Base-by-base conservation (phyloP, 1,139 yeast genomes). In the Lipomyces yarrowii region DNA sequence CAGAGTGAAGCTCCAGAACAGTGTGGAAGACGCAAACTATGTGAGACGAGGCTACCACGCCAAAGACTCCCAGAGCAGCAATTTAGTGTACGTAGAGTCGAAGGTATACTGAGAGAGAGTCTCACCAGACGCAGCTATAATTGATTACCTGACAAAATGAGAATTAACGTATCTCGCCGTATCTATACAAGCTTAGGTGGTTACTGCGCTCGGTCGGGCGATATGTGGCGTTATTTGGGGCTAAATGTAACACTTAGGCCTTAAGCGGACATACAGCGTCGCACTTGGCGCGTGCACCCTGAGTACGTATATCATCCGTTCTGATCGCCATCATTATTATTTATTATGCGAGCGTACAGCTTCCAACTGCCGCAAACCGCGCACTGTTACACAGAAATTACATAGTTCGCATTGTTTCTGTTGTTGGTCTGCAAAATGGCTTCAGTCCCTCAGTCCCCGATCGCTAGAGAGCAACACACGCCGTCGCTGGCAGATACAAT, bases 401-500 rank as follows among this genome's bases (percentile, higher is more conserved):
- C 18, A n/a, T 42, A 42, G 8, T 13, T 42, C 18, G 8, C 48
- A 42, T 5, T n/a, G n/a, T 42, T 42, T 42, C 23, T 42, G 21
- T n/a, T 11, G 10, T 42, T 42, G 48, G 18, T 42, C 21, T 10
- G 11, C 48, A 52, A 52, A 11, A 52, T 56, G 58, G 18, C 58
- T 13, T 37, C 58, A 8, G 30, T 23, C n/a, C 58, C 46, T 26
- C 58, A 56, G 48, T n/a, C 59, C 30, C 13, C 52, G 21, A 35
- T 33, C 51, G 18, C 59, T 13, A 33, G 30, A 52, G 55, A 52
- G 55, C 55, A 52, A 30, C 61, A 57, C 13, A 18, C 37, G 32
- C 18, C 30, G 39, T 66, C 68, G 32, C 52, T 66, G 32, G 65
- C 68, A 7, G 68, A 66, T 53, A 57, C 69, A 30, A 65, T 66